Percentiles rank a stretch among this genome's conserved stretches.
Conservation (phyloP, 2,329 filamentous ascomycete species). For the Pseudogymnoascus sp. region DNA sequence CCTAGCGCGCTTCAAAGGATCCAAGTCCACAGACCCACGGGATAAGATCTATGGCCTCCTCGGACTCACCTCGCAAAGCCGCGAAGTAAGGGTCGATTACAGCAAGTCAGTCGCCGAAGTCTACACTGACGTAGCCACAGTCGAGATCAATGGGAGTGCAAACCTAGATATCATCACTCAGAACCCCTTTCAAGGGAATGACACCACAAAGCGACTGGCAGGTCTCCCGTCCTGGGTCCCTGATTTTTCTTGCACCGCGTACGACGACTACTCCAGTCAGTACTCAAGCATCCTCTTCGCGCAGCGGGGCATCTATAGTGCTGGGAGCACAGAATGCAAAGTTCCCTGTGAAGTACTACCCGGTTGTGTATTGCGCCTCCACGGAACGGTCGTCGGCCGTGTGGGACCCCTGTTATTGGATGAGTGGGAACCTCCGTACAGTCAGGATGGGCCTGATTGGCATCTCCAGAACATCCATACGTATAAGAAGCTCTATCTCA, state of each 20-base stretch:
- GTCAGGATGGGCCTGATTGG: not conserved
- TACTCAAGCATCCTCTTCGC: constrained; percentile 1
- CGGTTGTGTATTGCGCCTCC: not conserved
- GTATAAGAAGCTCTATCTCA: not conserved
- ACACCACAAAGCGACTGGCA: not conserved
- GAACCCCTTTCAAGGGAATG: constrained; percentile 14
- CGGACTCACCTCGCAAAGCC: constrained; percentile 13
- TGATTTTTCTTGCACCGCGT: not conserved
- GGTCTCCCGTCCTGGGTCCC: constrained; percentile 9
- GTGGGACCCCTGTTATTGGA: not conserved
- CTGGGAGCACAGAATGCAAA: not conserved
- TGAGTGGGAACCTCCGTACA: not conserved
- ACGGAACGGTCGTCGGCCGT: not conserved
- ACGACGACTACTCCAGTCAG: not conserved
- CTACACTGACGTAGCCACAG: constrained; percentile 46
- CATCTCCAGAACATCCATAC: not conserved
- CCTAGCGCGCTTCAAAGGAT: constrained; percentile 15
- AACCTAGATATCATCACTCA: constrained; percentile 19
- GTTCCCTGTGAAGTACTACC: not conserved
- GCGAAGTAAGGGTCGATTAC: constrained; percentile 18
- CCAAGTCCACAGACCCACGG: constrained; percentile 14
- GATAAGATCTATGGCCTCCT: constrained; percentile 18
- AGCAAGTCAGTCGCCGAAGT: constrained; percentile 5
- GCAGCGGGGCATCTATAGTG: constrained; percentile 6
- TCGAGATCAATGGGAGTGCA: constrained; percentile 48